Evolutionary conservation across 768 basidiomycete species (phyloP).

Genomic region (Galerina sulciceps): DNA sequence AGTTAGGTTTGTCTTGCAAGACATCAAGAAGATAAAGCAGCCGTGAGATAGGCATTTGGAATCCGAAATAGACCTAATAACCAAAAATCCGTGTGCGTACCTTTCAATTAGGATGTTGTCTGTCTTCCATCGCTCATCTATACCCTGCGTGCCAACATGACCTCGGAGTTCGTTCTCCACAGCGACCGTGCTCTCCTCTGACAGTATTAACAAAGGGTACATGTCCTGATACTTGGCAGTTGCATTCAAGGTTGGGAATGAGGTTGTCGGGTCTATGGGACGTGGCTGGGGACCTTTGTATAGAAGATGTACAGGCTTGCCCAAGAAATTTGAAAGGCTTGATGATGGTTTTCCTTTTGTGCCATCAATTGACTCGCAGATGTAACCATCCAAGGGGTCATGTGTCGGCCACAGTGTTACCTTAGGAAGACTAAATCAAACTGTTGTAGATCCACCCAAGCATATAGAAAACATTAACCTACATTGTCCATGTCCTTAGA

Average conservation of each 20-base stretch:
- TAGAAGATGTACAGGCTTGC: constrained; percentile 61
- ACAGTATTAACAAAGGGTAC: constrained; percentile 70
- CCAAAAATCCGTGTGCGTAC: constrained; percentile 35
- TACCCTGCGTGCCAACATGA: constrained; percentile 51
- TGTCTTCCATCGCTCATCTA: constrained; percentile 55
- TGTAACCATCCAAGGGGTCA: constrained; percentile 63
- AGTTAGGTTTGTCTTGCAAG: neutral
- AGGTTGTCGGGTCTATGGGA: constrained; percentile 48
- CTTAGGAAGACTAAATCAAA: constrained; percentile 51
- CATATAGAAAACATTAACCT: constrained; percentile 23
- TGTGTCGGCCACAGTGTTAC: constrained; percentile 52
- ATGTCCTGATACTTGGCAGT: constrained; percentile 69
- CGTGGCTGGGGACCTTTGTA: constrained; percentile 69
- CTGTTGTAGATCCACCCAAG: neutral
- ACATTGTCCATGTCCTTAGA: constrained; percentile 62
- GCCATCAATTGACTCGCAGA: constrained; percentile 50
- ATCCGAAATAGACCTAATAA: neutral
- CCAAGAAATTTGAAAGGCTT: constrained; percentile 66
- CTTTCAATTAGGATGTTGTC: constrained; percentile 60
- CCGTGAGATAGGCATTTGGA: neutral
- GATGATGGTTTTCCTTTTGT: constrained; percentile 49
- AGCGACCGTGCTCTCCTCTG: constrained; percentile 63
- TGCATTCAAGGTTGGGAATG: constrained; percentile 62
- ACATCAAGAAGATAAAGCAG: neutral
- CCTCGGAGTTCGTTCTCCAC: constrained; percentile 52